phyloP scores from a whole-genome alignment of 768 basidiomycete genomes.

The Macrolepiota dolichaula region DNA sequence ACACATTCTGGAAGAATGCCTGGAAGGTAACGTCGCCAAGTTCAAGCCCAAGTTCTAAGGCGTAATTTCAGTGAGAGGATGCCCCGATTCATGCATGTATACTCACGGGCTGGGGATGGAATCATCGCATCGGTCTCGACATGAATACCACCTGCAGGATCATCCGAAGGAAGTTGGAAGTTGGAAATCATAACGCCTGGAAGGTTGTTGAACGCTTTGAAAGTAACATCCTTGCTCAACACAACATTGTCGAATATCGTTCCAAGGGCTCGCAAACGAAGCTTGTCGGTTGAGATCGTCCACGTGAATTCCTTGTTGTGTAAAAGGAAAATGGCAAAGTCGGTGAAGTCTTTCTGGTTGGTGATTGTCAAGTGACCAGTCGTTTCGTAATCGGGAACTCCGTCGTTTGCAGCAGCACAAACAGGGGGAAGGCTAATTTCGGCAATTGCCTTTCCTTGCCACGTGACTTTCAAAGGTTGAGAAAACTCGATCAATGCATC shows the following conservation, averaged over 20 bases:
- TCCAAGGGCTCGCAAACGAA: slow-evolving; percentile 62
- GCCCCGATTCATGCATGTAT: not conserved
- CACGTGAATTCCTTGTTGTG: slow-evolving; percentile 65
- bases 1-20: slow-evolving; percentile 50
- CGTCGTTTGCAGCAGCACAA: slow-evolving; percentile 63
- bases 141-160: slow-evolving; percentile 65
- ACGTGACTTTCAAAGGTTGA: slow-evolving; percentile 61
- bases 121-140: slow-evolving; percentile 66
- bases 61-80: slow-evolving; percentile 14
- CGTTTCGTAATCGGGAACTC: slow-evolving; percentile 60
- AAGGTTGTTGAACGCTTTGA: slow-evolving; percentile 70
- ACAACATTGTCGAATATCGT: slow-evolving; percentile 66
- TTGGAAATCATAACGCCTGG: slow-evolving; percentile 70
- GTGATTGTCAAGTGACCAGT: slow-evolving; percentile 55
- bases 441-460: slow-evolving; percentile 63
- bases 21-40: slow-evolving; percentile 64
- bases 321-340: slow-evolving; percentile 61
- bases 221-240: slow-evolving; percentile 54
- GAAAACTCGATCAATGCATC: slow-evolving; percentile 67
- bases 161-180: slow-evolving; percentile 67
- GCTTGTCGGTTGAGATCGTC: slow-evolving; percentile 64
- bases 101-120: slow-evolving; percentile 64
- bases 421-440: slow-evolving; percentile 62
- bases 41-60: slow-evolving; percentile 63
- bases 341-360: slow-evolving; percentile 52